These are phyloP conservation scores for Puccinia novopanici DNA, from an alignment of 1,284 basidiomycete species.

Conservation along the genomic window DNA sequence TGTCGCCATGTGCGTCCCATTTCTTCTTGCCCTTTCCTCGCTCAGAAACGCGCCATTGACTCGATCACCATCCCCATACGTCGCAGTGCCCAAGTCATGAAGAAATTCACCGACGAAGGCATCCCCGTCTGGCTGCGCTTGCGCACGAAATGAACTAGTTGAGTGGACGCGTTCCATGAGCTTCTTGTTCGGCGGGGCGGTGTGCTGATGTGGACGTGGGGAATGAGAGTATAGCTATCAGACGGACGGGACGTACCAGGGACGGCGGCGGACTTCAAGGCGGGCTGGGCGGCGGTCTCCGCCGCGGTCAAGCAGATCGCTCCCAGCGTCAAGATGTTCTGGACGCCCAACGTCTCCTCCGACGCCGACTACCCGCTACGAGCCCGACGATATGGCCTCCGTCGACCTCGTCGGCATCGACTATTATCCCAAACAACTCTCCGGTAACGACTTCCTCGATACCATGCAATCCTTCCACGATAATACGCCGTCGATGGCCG, in stretches of 20 bases:
- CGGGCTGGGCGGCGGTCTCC: constrained; percentile 58
- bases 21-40: not conserved
- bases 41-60: not conserved
- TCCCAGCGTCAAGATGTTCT: constrained; percentile 57
- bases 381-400: constrained; percentile 56
- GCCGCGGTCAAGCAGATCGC: constrained; percentile 56
- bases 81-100: constrained; percentile 56
- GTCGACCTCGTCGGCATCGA: constrained; percentile 59
- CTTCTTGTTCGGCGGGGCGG: not conserved
- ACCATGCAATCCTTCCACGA: constrained; percentile 59
- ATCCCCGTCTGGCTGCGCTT: constrained; percentile 59
- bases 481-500: constrained; percentile 54
- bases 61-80: not conserved
- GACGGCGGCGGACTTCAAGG: constrained; percentile 58
- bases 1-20: constrained; percentile 30
- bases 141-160: constrained; percentile 57
- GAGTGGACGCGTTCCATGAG: not conserved
- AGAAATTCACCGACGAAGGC: constrained; percentile 60
- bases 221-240: constrained; percentile 18
- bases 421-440: constrained; percentile 55
- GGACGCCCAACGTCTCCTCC: constrained; percentile 56
- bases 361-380: constrained; percentile 56
- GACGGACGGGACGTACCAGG: constrained; percentile 56
- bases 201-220: not conserved
- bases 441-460: constrained; percentile 54